phyloP scores from a whole-genome alignment of 1,139 yeast species.

The Dujonia santamariae region DNA sequence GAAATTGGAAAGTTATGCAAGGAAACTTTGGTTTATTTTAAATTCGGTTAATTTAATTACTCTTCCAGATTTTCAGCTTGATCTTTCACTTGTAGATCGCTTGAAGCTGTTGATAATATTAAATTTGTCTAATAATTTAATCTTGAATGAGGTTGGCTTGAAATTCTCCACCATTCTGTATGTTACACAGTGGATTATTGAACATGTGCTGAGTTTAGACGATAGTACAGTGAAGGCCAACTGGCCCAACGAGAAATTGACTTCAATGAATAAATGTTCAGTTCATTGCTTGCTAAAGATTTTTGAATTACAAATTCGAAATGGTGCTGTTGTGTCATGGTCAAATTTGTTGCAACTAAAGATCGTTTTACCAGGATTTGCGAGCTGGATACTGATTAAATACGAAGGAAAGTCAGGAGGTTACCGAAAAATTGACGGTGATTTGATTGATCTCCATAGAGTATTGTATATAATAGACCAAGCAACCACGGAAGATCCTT shows the following conservation, averaged over 20 bases:
- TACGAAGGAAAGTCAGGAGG: not conserved
- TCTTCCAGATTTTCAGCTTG: not conserved
- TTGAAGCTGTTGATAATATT: constrained; percentile 31
- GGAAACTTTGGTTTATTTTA: constrained; percentile 35
- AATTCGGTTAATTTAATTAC: constrained; percentile 11
- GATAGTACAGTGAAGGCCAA: constrained; percentile 4
- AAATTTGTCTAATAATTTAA: constrained; percentile 28
- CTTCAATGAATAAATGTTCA: constrained; percentile 2
- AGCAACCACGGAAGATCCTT: too few relatives aligned
- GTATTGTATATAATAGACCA: constrained; percentile 2
- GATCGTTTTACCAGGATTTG: constrained; percentile 1
- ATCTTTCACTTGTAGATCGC: constrained; percentile 15
- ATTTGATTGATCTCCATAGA: not conserved
- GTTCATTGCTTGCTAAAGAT: constrained; percentile 20
- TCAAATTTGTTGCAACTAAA: constrained; percentile 10
- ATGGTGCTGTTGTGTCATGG: constrained; percentile 17
- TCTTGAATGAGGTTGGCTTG: constrained; percentile 21
- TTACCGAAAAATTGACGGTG: not conserved
- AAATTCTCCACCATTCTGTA: constrained; percentile 28
- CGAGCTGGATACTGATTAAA: not conserved
- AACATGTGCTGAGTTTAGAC: constrained; percentile 12
- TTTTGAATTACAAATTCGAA: constrained; percentile 19
- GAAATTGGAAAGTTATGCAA: constrained; percentile 29
- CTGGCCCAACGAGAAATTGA: constrained; percentile 13
- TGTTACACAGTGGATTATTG: constrained; percentile 30